Conservation (phyloP, 352 stramenopile species). For the Phytophthora rubi region DNA sequence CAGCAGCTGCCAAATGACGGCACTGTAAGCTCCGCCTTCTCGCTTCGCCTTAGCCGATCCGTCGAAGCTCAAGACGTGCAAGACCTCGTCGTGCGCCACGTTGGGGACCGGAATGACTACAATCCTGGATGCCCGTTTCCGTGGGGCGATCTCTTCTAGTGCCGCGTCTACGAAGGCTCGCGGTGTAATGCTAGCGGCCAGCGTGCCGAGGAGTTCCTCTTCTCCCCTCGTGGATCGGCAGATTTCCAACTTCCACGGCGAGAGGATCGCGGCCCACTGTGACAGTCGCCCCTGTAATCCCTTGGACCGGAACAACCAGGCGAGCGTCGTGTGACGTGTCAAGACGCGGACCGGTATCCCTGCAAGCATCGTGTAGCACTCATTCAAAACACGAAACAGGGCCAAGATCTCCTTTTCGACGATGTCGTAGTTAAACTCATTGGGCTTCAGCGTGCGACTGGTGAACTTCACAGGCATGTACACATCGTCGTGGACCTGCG, state of each 20-base stretch:
- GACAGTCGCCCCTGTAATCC: not conserved
- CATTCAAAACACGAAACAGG: no score
- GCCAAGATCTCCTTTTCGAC: no score
- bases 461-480: not conserved
- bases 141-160: not conserved
- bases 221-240: constrained; percentile 3
- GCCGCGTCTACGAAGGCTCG: not conserved
- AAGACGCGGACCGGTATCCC: not conserved
- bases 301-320: not conserved
- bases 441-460: no score
- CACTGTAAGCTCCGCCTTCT: not conserved
- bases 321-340: constrained; percentile 4
- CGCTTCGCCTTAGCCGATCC: constrained; percentile 13
- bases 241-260: constrained; percentile 2
- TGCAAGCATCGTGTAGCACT: constrained; percentile 5
- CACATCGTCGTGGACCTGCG: constrained; percentile 22
- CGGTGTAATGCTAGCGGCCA: constrained; percentile 11
- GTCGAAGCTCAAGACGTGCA: constrained; percentile 14
- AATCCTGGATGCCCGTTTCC: not conserved
- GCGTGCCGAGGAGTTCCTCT: not conserved
- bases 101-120: not conserved
- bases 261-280: no score
- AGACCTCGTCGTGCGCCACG: not conserved
- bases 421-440: no score
- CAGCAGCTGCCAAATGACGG: constrained; percentile 17